Conservation (phyloP, 192 early-diverging fungal genomes). For the Coemansia umbellata region DNA sequence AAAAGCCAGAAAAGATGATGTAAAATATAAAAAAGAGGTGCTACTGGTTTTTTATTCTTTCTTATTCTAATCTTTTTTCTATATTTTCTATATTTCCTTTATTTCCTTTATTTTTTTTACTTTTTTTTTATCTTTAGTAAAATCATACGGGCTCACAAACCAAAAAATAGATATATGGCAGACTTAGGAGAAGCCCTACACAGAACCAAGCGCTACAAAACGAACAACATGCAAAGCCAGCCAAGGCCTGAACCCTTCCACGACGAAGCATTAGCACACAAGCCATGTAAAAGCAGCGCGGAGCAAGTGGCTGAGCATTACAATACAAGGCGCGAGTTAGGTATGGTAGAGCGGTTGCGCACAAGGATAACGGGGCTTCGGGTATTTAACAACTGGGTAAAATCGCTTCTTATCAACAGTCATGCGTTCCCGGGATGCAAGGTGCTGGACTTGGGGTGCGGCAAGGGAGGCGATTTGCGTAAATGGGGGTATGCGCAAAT, state of each 20-base stretch:
- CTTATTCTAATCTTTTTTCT: neutral
- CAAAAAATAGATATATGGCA: no score
- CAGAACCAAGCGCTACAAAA: no score
- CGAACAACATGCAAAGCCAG: no score
- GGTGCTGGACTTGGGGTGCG: conserved; percentile 91
- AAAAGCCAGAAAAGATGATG: neutral
- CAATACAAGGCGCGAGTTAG: conserved; percentile 81
- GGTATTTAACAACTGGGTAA: conserved; percentile 97
- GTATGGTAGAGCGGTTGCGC: conserved; percentile 66
- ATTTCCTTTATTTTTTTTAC: neutral
- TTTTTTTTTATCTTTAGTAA: neutral
- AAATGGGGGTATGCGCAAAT: conserved; percentile 77
- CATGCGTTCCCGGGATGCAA: conserved; percentile 54
- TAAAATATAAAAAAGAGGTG: neutral
- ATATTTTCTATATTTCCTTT: neutral
- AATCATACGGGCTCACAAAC: no score
- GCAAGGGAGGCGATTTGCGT: conserved; percentile 88
- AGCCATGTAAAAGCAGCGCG: no score
- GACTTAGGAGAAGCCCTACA: no score
- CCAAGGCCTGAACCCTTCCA: no score
- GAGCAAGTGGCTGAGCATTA: conserved; percentile 72
- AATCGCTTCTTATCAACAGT: conserved; percentile 76
- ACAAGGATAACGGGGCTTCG: conserved; percentile 84
- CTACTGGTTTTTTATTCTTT: neutral
- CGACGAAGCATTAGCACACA: no score